Percentiles rank a stretch among this genome's conserved stretches.
These are phyloP conservation scores for Rosa persica DNA, from an alignment of 306 rosid species.

Conservation along the genomic window DNA sequence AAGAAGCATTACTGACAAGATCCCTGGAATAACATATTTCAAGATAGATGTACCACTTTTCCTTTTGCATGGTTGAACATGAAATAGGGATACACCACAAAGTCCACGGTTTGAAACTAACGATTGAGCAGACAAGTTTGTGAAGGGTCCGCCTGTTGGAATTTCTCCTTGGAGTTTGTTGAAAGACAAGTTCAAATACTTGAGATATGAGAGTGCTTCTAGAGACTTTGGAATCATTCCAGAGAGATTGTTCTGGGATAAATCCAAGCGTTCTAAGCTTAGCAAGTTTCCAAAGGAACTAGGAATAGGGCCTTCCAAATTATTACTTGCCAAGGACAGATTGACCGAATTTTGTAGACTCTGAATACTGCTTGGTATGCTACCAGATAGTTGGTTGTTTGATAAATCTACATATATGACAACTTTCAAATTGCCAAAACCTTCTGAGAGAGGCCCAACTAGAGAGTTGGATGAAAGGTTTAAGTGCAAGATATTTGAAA, in stretches of 20 bases:
- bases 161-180: conserved; percentile 28
- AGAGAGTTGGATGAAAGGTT: conserved; percentile 13
- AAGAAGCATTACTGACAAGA: not conserved
- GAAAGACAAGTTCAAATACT: not conserved
- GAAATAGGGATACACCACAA: conserved; percentile 19
- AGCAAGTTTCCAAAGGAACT: not conserved
- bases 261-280: conserved; percentile 3
- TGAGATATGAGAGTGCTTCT: not conserved
- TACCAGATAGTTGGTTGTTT: not conserved
- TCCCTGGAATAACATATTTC: conserved; percentile 3
- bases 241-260: not conserved
- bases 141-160: conserved; percentile 25
- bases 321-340: not conserved
- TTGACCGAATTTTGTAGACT: not conserved
- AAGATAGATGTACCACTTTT: not conserved
- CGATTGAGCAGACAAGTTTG: conserved; percentile 19
- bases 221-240: not conserved
- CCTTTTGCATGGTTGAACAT: conserved; percentile 19
- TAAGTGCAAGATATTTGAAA: not conserved
- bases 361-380: not conserved
- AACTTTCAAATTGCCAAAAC: not conserved
- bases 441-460: not conserved
- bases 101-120: conserved; percentile 26
- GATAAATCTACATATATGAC: not conserved
- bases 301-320: conserved; percentile 16